These are phyloP conservation scores for Boletus sp. DNA, from an alignment of 768 basidiomycete species.

Conservation along the genomic window DNA sequence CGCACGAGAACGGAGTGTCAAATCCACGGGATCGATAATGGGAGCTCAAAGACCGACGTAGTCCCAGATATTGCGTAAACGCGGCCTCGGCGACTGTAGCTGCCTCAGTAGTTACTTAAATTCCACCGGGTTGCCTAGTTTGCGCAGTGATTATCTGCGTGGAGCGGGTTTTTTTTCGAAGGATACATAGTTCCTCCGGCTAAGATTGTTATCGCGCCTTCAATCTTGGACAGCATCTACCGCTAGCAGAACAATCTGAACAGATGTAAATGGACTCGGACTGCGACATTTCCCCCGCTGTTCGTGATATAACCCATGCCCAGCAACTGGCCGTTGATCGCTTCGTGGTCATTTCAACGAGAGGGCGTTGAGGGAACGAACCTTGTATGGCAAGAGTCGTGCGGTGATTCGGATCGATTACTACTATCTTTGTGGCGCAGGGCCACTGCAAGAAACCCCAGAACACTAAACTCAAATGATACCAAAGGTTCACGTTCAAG, in stretches of 20 bases:
- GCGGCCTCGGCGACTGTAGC: too few species aligned
- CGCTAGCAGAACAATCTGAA: neutral
- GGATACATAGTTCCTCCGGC: neutral
- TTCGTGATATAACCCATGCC: neutral
- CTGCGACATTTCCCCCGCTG: neutral
- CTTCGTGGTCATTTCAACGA: neutral
- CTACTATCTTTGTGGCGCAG: neutral
- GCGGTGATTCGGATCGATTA: conserved; percentile 9
- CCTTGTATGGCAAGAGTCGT: conserved; percentile 2
- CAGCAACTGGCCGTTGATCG: neutral
- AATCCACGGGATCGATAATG: neutral
- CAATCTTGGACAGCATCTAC: neutral
- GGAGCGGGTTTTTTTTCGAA: neutral
- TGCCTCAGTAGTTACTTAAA: neutral
- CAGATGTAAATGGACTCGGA: neutral
- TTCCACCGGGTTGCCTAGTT: conserved; percentile 11
- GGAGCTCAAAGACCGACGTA: conserved; percentile 4
- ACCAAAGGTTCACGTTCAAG: neutral
- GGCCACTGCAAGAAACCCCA: neutral
- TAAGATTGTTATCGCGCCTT: neutral
- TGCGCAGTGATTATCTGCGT: neutral
- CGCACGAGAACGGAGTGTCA: neutral
- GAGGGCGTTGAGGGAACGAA: neutral
- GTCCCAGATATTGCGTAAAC: neutral
- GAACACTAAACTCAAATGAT: neutral